Evolutionary conservation across 257 asterid genomes (phyloP), one percentile per base, ranked within the genome.

Genomic region (Ehretia macrophylla): DNA sequence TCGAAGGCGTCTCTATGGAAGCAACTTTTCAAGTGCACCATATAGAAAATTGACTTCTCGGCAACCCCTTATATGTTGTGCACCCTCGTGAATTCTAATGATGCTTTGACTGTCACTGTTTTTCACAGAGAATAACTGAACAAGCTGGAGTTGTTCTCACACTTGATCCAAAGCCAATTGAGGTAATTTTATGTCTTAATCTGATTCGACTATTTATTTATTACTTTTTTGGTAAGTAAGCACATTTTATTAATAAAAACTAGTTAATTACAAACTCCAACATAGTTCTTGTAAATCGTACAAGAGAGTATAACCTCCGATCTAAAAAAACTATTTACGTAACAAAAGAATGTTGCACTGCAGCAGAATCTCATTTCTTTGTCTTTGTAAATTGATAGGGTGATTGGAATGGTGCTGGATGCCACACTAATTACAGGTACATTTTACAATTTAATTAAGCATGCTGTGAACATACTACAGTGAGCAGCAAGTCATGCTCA

Each of bases 361-460:
- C 27, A 60, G 59, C 66, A 55, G 39, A 53, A 9, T 64, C 53
- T 59, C 42, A 66, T 54, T 17, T 53, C 47, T n/a, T n/a, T 55
- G 10, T 57, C 54, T 10, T 62, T 55, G 20, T 27, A 27, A 44
- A 65, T 50, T 55, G 52, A 10, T 68, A 91, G 94, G 98, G 98
- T 59, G 98, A 91, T 82, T 91, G 96, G 98, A 91, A 91, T 35
- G 98, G 98, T 52, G 98, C 98, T 20, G 98, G 95, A 64, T 79
- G 90, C 72, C 98, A 91, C 78, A 84, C 96, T 67, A 91, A 91
- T 50, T 91, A 80, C 72, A 88, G 96, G 98, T 88, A 79, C 56
- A 51, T 46, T n/a, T 64, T 66, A 20, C 19, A 21, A 51, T 58
- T 58, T 51, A 19, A 5, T 50, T 55, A 42, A 27, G 35, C 35